These are phyloP conservation scores for Gossypium trilobum DNA, from an alignment of 441 rosid species.

Conservation along the genomic window DNA sequence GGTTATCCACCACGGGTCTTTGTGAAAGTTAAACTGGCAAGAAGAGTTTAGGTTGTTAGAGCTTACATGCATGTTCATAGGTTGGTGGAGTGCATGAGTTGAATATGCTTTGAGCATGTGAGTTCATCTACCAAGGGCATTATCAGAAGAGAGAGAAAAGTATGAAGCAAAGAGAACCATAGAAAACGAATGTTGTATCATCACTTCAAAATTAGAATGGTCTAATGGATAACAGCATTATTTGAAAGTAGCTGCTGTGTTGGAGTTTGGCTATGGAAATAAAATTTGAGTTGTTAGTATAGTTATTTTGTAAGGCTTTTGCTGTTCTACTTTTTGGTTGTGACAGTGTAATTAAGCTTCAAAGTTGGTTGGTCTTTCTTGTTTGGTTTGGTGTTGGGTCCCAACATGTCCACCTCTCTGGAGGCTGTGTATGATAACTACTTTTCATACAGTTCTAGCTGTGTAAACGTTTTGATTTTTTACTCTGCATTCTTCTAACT, in stretches of 20 bases:
- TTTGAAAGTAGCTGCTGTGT: neutral
- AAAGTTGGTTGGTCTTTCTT: neutral
- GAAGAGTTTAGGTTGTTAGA: slow-evolving; percentile 2
- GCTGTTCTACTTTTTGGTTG: neutral
- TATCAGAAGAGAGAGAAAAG: slow-evolving; percentile 1
- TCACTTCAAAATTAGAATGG: neutral
- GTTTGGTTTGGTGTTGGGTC: slow-evolving; percentile 6
- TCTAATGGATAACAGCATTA: neutral
- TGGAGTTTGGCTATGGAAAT: neutral
- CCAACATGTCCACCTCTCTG: neutral
- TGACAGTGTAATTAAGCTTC: neutral
- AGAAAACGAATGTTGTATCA: neutral
- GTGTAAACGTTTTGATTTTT: slow-evolving; percentile 6
- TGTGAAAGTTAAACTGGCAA: neutral
- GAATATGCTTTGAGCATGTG: neutral
- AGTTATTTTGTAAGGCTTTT: neutral
- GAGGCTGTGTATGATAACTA: neutral
- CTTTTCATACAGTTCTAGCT: neutral
- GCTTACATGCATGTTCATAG: neutral
- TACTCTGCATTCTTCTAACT: slow-evolving; percentile 2
- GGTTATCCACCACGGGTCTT: neutral
- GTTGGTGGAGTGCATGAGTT: neutral
- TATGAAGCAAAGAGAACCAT: neutral
- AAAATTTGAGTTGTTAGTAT: neutral
- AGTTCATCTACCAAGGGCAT: neutral